These are phyloP conservation scores for Spizellomyces punctatus DNA, from an alignment of 192 early-diverging fungal genomes.

Conservation along the genomic window DNA sequence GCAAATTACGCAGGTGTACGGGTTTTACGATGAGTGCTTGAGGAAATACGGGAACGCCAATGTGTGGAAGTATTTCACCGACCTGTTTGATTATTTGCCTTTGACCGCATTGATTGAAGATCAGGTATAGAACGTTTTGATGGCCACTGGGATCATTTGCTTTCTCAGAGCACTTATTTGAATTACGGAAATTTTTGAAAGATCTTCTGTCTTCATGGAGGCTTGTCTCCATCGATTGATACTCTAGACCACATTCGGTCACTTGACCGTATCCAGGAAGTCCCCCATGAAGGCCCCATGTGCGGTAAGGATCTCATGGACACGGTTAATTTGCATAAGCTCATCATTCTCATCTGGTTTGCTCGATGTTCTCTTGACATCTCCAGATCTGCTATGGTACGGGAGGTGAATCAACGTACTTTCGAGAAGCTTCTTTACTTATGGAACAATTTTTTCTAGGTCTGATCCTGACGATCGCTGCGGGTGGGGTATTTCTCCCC, in stretches of 20 bases:
- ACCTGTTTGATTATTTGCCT: constrained; percentile 96
- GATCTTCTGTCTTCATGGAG: constrained; percentile 96
- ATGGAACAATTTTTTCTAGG: constrained; percentile 43
- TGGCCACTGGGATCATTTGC: not conserved
- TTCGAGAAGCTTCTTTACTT: not conserved
- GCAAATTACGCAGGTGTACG: constrained; percentile 98
- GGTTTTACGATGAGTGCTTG: constrained; percentile 97
- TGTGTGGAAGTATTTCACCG: constrained; percentile 97
- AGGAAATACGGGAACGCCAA: constrained; percentile 95
- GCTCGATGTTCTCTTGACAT: not conserved
- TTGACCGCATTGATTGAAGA: constrained; percentile 94
- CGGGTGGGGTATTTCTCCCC: constrained; percentile 94
- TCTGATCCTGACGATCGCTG: constrained; percentile 89
- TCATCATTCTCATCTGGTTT: not conserved
- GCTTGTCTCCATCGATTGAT: constrained; percentile 88
- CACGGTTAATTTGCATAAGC: no score
- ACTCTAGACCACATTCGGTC: constrained; percentile 94
- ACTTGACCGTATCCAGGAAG: constrained; percentile 96
- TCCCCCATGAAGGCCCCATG: constrained; percentile 97
- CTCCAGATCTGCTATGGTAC: constrained; percentile 6
- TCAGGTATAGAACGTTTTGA: constrained; percentile 43
- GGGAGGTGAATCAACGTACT: not conserved
- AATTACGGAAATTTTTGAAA: constrained; percentile 22
- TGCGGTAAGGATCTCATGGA: constrained; percentile 54
- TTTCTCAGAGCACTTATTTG: no score